Conservation (phyloP, 1,284 basidiomycete species). For the Rhodotorula sp. region DNA sequence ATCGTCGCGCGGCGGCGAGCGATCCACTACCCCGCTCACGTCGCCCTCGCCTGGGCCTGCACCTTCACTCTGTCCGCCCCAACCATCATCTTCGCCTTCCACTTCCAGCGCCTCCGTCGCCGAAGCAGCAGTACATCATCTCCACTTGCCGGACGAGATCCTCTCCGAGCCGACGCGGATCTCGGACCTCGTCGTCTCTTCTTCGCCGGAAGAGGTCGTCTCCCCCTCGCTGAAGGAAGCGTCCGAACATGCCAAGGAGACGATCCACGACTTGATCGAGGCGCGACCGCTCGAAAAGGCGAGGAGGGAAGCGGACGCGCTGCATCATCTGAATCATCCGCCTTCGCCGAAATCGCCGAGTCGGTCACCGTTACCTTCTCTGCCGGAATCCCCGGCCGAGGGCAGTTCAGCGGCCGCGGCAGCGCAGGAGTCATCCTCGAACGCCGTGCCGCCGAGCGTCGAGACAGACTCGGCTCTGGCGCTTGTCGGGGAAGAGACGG, state of each 20-base stretch:
- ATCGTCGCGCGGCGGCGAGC: neutral
- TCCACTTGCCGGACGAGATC: neutral
- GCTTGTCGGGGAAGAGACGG: constrained; percentile 58
- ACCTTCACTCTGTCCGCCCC: neutral
- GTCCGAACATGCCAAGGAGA: constrained; percentile 42
- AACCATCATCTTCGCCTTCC: neutral
- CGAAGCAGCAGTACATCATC: neutral
- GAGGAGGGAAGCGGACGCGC: constrained; percentile 58
- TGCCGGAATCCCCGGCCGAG: neutral
- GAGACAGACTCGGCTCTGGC: neutral
- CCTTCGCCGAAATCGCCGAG: constrained; percentile 8
- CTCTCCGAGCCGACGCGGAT: constrained; percentile 17
- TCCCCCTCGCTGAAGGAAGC: constrained; percentile 35
- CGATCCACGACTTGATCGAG: constrained; percentile 79
- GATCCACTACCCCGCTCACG: constrained; percentile 8
- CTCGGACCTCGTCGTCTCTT: constrained; percentile 35
- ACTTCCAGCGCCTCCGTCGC: neutral
- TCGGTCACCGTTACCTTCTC: neutral
- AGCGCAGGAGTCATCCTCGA: no score
- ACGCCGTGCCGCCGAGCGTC: neutral
- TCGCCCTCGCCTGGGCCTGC: neutral
- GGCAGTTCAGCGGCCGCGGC: no score
- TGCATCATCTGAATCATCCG: constrained; percentile 5
- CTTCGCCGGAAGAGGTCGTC: constrained; percentile 42
- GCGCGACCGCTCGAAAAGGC: constrained; percentile 83